A percentile compares a stretch with the other conserved stretches of the same genome.
These are phyloP conservation scores for Galerina marginata DNA, from an alignment of 768 basidiomycete species.

Conservation along the genomic window DNA sequence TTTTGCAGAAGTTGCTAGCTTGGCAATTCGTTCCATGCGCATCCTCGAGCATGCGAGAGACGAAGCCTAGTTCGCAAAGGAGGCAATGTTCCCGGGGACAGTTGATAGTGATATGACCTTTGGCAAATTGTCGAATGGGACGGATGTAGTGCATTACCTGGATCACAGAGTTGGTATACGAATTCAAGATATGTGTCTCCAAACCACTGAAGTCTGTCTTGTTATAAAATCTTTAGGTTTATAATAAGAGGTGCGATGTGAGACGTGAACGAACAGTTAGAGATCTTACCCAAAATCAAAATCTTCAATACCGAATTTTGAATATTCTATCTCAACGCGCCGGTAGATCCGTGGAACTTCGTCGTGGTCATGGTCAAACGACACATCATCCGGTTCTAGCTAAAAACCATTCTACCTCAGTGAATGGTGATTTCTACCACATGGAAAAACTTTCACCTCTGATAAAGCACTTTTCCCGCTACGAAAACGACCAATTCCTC, in stretches of 20 bases:
- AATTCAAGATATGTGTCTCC: constrained; percentile 96
- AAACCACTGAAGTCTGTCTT: constrained; percentile 88
- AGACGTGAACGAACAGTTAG: background rate
- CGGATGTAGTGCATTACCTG: constrained; percentile 88
- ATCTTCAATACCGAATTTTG: constrained; percentile 97
- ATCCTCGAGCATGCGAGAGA: constrained; percentile 95
- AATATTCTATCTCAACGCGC: constrained; percentile 97
- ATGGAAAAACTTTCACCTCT: constrained; percentile 43
- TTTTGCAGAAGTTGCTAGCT: constrained; percentile 95
- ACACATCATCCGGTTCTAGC: constrained; percentile 59
- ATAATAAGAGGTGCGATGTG: background rate
- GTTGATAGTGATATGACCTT: constrained; percentile 88
- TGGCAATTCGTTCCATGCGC: constrained; percentile 95
- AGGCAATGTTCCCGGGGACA: constrained; percentile 93
- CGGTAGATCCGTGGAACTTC: constrained; percentile 83
- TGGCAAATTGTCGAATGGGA: constrained; percentile 83
- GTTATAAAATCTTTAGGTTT: constrained; percentile 81
- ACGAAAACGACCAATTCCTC: constrained; percentile 75
- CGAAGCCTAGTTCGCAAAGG: constrained; percentile 93
- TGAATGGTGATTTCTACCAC: background rate
- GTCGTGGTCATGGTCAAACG: constrained; percentile 56
- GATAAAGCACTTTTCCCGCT: constrained; percentile 70
- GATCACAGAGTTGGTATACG: constrained; percentile 90
- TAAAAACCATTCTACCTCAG: constrained; percentile 7
- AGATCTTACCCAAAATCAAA: constrained; percentile 91